phyloP scores from a whole-genome alignment of 495 filamentous ascomycete species.

The Venustampulla echinocandica region DNA sequence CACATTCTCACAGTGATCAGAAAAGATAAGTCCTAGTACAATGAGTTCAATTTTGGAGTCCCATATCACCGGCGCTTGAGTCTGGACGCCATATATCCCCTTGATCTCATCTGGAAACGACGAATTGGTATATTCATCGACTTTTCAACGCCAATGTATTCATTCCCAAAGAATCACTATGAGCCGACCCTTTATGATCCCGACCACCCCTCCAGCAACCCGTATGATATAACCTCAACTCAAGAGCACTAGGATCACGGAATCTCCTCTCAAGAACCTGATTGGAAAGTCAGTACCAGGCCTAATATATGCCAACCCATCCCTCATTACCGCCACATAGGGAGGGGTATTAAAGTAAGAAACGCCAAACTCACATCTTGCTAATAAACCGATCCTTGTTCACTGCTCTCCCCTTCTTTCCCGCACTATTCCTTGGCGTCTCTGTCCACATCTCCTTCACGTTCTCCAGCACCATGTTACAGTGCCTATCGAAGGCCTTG shows the following conservation, averaged over 20 bases:
- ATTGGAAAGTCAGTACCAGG: slow-evolving; percentile 4
- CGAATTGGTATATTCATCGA: slow-evolving; percentile 21
- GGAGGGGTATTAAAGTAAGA: not conserved
- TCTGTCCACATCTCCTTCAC: slow-evolving; percentile 99
- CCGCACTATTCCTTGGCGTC: slow-evolving; percentile 63
- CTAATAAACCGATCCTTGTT: slow-evolving; percentile 98
- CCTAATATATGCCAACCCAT: not conserved
- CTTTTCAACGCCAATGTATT: slow-evolving; percentile 22
- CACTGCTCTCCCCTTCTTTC: slow-evolving; percentile 80
- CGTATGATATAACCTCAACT: no score
- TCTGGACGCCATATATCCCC: no score
- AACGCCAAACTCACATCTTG: slow-evolving; percentile 66
- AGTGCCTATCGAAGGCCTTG: slow-evolving; percentile 88
- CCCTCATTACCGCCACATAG: not conserved
- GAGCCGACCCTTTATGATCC: slow-evolving; percentile 16
- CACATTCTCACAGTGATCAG: no score
- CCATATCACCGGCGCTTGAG: no score
- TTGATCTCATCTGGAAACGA: no score
- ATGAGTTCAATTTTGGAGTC: no score
- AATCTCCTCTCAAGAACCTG: slow-evolving; percentile 91
- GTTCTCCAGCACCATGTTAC: slow-evolving; percentile 96
- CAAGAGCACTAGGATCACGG: slow-evolving; percentile 84
- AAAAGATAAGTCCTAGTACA: no score
- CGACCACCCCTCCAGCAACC: no score
- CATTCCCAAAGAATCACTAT: slow-evolving; percentile 17